phyloP scores from a whole-genome alignment of 2,329 filamentous ascomycete species.

The Pyrenochaeta sp. region DNA sequence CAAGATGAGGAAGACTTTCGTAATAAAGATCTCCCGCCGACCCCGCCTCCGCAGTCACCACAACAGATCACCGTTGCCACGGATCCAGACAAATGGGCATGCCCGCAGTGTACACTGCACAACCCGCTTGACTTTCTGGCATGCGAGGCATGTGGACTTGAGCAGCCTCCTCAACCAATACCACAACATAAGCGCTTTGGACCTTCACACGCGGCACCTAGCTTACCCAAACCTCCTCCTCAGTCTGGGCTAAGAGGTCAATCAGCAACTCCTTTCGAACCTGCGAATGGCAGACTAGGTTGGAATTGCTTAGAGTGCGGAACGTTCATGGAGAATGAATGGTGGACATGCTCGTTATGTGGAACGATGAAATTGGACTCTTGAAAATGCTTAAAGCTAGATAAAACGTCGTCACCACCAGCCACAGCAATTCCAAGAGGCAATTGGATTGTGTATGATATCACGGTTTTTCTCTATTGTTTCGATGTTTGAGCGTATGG shows the following conservation, averaged over 20 bases:
- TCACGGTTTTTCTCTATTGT: too few relatives aligned
- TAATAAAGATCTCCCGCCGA: slow-evolving; percentile 37
- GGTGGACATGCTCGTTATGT: slow-evolving; percentile 70
- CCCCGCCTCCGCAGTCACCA: slow-evolving; percentile 35
- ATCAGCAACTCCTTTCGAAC: slow-evolving; percentile 50
- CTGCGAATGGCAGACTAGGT: slow-evolving; percentile 59
- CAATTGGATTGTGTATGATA: too few relatives aligned
- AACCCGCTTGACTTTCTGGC: slow-evolving; percentile 66
- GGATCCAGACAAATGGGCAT: slow-evolving; percentile 61
- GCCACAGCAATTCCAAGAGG: too few relatives aligned
- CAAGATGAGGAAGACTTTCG: slow-evolving; percentile 34
- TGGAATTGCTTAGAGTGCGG: slow-evolving; percentile 67
- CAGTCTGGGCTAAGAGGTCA: slow-evolving; percentile 34
- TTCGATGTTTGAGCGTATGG: too few relatives aligned
- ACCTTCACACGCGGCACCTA: slow-evolving; percentile 28
- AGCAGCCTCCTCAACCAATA: slow-evolving; percentile 57
- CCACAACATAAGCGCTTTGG: slow-evolving; percentile 42
- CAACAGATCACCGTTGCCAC: slow-evolving; percentile 26
- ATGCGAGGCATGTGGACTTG: slow-evolving; percentile 67
- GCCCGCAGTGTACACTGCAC: slow-evolving; percentile 67
- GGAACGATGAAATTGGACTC: slow-evolving; percentile 63
- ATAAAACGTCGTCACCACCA: too few relatives aligned
- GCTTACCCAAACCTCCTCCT: slow-evolving; percentile 41
- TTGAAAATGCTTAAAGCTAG: slow-evolving; percentile 8
- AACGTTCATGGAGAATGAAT: slow-evolving; percentile 68